phyloP scores from a whole-genome alignment of 139 green algal genomes.

The Micromonas pusilla region DNA sequence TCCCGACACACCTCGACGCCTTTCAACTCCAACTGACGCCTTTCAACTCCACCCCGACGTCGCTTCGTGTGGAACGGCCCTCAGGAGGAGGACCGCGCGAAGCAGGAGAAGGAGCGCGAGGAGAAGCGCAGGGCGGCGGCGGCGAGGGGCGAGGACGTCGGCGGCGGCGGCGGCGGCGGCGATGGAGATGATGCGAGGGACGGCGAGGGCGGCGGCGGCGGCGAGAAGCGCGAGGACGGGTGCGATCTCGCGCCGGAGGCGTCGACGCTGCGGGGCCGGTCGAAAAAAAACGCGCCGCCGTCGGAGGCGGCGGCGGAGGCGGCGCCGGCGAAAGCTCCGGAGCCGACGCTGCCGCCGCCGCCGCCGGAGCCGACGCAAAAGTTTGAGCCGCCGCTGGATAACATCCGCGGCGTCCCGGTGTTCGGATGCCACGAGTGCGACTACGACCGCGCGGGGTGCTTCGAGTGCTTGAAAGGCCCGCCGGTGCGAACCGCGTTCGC shows the following conservation, averaged over 20 bases:
- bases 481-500: constrained; percentile 3
- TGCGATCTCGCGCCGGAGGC: not conserved
- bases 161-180: too few species aligned
- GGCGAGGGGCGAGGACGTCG: not conserved
- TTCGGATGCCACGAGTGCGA: constrained; percentile 23
- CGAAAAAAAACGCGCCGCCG: not conserved
- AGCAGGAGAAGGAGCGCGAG: too few species aligned
- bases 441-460: constrained; percentile 5
- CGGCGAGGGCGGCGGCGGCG: not conserved
- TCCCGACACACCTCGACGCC: too few species aligned
- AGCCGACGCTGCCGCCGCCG: not conserved
- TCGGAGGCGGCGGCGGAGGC: too few species aligned
- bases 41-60: too few species aligned
- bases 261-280: not conserved
- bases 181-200: too few species aligned
- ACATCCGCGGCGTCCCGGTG: not conserved
- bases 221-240: not conserved
- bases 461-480: constrained; percentile 6
- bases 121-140: not conserved
- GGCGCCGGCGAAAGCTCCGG: not conserved
- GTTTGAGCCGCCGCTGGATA: not conserved
- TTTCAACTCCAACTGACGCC: too few species aligned
- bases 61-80: too few species aligned
- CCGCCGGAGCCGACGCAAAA: not conserved
- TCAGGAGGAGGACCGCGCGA: too few species aligned